Evolutionary conservation across 371 early-diverging fungal species (phyloP), one percentile per base, ranked within the genome.

Genomic region (Synchytrium microbalum): DNA sequence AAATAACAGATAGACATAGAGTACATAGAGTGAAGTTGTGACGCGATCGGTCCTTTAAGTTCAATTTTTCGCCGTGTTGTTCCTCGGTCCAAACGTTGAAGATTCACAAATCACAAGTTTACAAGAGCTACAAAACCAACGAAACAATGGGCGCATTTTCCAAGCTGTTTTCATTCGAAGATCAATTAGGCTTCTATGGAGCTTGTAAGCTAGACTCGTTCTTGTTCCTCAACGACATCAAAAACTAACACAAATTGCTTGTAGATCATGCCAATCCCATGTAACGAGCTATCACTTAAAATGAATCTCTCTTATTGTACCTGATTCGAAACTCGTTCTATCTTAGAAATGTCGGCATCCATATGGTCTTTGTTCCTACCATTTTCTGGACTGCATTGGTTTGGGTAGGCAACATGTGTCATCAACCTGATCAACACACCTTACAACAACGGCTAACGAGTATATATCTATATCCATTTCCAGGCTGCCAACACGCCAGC

Each of bases 341-440:
- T 72, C 26, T 67, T 85, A 70, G 71, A 63, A 96, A 96, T 75
- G 78, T 92, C 26, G 69, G 82, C 46, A 86, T 93, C 67, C 97
- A 96, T 77, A 81, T 92, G 72, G 73, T 92, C 10, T 96, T 90
- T 73, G 93, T 96, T 26, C 97, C 97, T 3, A 76, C 85, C 60
- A 90, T 96, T 68, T 76, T 92, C 32, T 96, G 91, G 90, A 82
- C 90, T 28, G 78, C 81, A 0, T 69, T 89, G 54, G 90, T 91
- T 23, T 80, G 79, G 64, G 72, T 75, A 32, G 69, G 85, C 26
- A 80, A 77, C 38, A 54, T 58, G 25, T 10, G 57, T 56, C 30
- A 10, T 5, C 57, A 56, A 5, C n/a, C n/a, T 56, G 26, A 27
- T 29, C 10, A 56, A 27, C n/a, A 27, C 57, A 25, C 46, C 10